Evolutionary conservation across 108 stramenopile species (phyloP).

Genomic region (Schizochytrium sp.): DNA sequence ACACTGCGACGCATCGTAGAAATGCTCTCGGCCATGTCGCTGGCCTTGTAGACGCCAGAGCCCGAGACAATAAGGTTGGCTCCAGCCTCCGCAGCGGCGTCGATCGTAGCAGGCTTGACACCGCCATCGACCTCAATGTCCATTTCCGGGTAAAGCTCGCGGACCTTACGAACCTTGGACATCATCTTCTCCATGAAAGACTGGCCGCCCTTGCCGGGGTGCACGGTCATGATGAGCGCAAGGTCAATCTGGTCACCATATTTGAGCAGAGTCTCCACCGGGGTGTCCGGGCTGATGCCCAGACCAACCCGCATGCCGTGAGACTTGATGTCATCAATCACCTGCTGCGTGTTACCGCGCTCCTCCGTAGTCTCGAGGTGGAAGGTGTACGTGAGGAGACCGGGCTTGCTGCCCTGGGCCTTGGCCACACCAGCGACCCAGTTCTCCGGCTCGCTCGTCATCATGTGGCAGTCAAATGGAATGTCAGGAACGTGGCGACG

Average conservation of each 20-base stretch:
- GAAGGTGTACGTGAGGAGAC: slow-evolving; percentile 63
- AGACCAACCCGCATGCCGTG: slow-evolving; percentile 73
- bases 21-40: slow-evolving; percentile 49
- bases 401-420: slow-evolving; percentile 41
- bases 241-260: slow-evolving; percentile 62
- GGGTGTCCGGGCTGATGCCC: slow-evolving; percentile 71
- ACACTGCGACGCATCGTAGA: slow-evolving; percentile 43
- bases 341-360: slow-evolving; percentile 41
- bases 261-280: slow-evolving; percentile 53
- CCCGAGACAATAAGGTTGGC: slow-evolving; percentile 81
- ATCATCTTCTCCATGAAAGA: slow-evolving; percentile 73
- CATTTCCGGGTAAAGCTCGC: slow-evolving; percentile 57
- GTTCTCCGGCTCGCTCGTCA: slow-evolving; percentile 73
- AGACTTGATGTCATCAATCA: slow-evolving; percentile 57
- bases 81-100: slow-evolving; percentile 68
- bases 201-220: slow-evolving; percentile 82
- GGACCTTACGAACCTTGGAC: slow-evolving; percentile 64
- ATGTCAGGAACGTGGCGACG: slow-evolving; percentile 48
- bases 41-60: slow-evolving; percentile 61
- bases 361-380: slow-evolving; percentile 66
- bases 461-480: slow-evolving; percentile 75
- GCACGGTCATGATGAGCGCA: slow-evolving; percentile 80
- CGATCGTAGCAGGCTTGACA: slow-evolving; percentile 64
- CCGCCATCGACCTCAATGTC: slow-evolving; percentile 88
- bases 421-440: slow-evolving; percentile 73